These are phyloP conservation scores for Calonectria crousiana DNA, from an alignment of 2,329 filamentous ascomycete genomes.

Conservation along the genomic window DNA sequence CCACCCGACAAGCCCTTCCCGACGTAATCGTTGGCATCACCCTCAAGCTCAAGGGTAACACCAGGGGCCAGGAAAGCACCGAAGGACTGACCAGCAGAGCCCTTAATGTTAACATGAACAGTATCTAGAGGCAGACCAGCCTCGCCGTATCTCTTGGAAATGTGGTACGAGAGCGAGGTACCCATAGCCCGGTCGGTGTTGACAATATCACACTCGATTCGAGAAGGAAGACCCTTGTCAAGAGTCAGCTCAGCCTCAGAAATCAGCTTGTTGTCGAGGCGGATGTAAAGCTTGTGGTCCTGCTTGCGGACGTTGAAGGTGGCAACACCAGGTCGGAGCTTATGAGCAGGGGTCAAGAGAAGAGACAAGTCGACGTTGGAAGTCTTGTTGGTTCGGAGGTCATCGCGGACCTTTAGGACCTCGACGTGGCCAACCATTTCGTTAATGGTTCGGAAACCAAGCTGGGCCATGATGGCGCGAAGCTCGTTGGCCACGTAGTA, in stretches of 20 bases:
- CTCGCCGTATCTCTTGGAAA: constrained; percentile 92
- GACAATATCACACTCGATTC: constrained; percentile 95
- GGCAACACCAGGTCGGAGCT: constrained; percentile 91
- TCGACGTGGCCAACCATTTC: constrained; percentile 98
- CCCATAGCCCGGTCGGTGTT: constrained; percentile 96
- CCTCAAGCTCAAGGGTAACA: constrained; percentile 94
- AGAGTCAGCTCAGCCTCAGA: constrained; percentile 94
- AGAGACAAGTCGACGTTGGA: constrained; percentile 93
- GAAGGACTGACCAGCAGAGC: constrained; percentile 96
- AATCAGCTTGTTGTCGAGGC: constrained; percentile 97
- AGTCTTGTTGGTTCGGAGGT: constrained; percentile 89
- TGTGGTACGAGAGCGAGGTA: constrained; percentile 94
- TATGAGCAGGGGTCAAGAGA: constrained; percentile 95
- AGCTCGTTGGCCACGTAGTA: constrained; percentile 98
- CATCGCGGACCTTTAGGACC: constrained; percentile 86
- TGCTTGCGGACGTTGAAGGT: constrained; percentile 99
- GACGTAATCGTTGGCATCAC: constrained; percentile 96
- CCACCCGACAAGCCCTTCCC: constrained; percentile 96
- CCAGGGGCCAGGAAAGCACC: constrained; percentile 94
- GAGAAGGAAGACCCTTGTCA: constrained; percentile 91
- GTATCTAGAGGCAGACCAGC: constrained; percentile 91
- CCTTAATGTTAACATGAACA: constrained; percentile 96
- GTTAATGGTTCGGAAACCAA: constrained; percentile 95
- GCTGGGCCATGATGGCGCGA: constrained; percentile 94
- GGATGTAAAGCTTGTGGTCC: constrained; percentile 92